Conservation (phyloP, 73 alveolate genomes). For the Durusdinium trenchii region DNA sequence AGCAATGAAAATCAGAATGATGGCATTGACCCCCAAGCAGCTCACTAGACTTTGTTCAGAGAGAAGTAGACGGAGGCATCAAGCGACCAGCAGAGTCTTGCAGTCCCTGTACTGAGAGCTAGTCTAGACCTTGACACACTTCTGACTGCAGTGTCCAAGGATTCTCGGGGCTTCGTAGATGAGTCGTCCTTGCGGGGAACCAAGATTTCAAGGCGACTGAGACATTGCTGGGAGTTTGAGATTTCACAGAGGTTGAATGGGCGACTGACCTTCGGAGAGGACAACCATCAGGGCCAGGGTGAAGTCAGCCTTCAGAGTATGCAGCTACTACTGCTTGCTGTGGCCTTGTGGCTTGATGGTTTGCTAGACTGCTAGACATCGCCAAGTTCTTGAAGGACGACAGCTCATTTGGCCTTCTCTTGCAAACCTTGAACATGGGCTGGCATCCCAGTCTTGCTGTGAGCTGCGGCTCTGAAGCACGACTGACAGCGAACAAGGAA, state of each 20-base stretch:
- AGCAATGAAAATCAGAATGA: no score
- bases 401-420: conserved; percentile 56
- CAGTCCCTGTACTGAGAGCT: no score
- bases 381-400: conserved; percentile 39
- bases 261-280: conserved; percentile 88
- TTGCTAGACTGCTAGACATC: no score
- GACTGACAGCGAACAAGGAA: neutral
- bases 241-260: conserved; percentile 21
- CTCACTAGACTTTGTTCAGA: no score
- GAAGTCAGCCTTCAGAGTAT: neutral
- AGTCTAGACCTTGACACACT: no score
- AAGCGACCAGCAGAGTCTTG: no score
- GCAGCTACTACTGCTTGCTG: no score
- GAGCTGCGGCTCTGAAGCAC: neutral
- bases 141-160: neutral
- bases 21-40: no score
- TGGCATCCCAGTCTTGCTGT: neutral
- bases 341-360: no score
- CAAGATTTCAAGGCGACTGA: neutral
- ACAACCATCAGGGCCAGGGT: neutral
- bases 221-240: neutral
- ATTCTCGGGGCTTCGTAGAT: conserved; percentile 38
- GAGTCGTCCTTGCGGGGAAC: conserved; percentile 44
- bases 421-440: conserved; percentile 77
- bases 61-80: no score